Base-by-base conservation (phyloP, 768 basidiomycete species). In the Macrolepiota fuliginosa region DNA sequence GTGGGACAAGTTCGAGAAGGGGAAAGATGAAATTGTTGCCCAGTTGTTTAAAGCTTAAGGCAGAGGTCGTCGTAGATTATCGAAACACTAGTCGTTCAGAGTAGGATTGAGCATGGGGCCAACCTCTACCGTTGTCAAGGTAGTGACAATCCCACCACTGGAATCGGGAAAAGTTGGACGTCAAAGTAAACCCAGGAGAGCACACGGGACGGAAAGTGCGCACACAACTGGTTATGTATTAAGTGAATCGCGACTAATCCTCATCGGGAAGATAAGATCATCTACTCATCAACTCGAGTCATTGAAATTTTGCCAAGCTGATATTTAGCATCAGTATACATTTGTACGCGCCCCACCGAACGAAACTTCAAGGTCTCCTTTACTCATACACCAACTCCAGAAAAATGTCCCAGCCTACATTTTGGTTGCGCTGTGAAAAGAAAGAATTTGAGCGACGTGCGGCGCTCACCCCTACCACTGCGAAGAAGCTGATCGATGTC, bases 391-490 rank as follows among this genome's bases (percentile, higher is more conserved):
- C 45, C 15, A 52, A 17, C 49, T 56, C 24, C 22, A 25, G 56
- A 71, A 67, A 49, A 60, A 88, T 88, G 86, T 67, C 84, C 69
- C 79, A 75, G 56, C 76, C 75, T 35, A 67, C 74, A 13, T 83
- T 99, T 68, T 99, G 96, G 96, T 85, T 99, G 46, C 89, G 97
- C 67, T 97, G 95, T 79, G 97, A 99, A 81, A 97, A 89, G 73
- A 99, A 98, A 74, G 84, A 87, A 64, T 95, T 96, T 65, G 97
- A 99, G 75, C 87, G 87, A 59, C 92, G 97, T 51, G 88, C 95
- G 29, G 96, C 96, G 7, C 80, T 98, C 65, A 96, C 95, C 11
- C 97, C 97, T 2, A 89, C 91, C 24, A 96, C 92, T 0, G 87
- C 96, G 67, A 93, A 91, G 76, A 83, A 81, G 65, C 85, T 98